Evolutionary conservation across 257 asterid species (phyloP), one percentile per base, ranked within the genome.

Genomic region (Vinca minor): DNA sequence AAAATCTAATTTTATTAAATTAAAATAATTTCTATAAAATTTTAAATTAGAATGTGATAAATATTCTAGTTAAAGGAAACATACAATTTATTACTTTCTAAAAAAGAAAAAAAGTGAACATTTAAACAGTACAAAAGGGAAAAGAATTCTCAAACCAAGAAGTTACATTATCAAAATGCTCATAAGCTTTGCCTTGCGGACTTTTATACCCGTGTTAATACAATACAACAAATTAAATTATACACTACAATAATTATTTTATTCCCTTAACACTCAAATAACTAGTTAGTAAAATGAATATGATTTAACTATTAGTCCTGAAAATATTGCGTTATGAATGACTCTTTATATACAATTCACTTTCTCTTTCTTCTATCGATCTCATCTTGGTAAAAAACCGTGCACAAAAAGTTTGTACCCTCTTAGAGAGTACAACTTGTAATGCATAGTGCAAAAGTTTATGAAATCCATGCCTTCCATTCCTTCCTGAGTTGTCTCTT

Each of bases 111-210:
- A n/a, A n/a, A n/a, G n/a, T n/a, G n/a, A n/a, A n/a, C n/a, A n/a
- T n/a, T n/a, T n/a, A n/a, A n/a, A n/a, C n/a, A 44, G n/a, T 3
- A 44, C 3, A 3, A 4, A 1, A n/a, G n/a, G 8, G 49, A 44
- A 42, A 44, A 1, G 47, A 41, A 17, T 36, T 56, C n/a, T 15
- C 35, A 67, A 67, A 21, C 64, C 31, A 55, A 1, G 61, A 64
- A 61, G 36, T 36, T 68, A 54, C 57, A 55, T 28, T 36, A 39
- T 46, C 61, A 71, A 5, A 64, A 15, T n/a, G 28, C 39, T 58
- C 18, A 50, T 59, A 10, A 63, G 18, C n/a, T 21, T 49, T 76
- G 78, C 78, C 81, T 76, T 76, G 67, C 78, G 78, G 78, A 76
- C 78, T 68, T 28, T n/a, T 26, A 35, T 64, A 31, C 73, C 67